phyloP scores from a whole-genome alignment of 2,329 filamentous ascomycete species.

The Nothophoma quercina region DNA sequence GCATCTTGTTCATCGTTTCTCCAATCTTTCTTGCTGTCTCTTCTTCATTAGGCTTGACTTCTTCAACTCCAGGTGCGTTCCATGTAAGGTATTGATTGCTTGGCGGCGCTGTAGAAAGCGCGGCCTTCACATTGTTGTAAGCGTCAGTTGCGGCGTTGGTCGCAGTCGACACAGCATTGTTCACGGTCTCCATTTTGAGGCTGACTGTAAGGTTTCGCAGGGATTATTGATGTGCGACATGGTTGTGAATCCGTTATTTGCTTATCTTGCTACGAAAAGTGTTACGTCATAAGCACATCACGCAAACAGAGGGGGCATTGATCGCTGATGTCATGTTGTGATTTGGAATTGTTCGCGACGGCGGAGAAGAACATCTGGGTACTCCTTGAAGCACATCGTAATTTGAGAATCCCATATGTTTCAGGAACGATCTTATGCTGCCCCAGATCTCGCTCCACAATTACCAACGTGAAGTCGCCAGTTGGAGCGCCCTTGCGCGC shows the following conservation, averaged over 20 bases:
- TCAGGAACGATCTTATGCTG: not conserved
- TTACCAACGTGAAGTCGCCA: not conserved
- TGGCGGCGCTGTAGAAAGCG: conserved; percentile 27
- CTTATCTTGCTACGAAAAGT: not conserved
- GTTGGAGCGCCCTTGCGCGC: not conserved
- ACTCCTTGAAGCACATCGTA: not conserved
- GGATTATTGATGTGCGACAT: not conserved
- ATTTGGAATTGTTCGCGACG: no score
- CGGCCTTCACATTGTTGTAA: conserved; percentile 3
- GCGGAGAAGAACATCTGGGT: no score
- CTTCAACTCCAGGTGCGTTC: conserved; percentile 47
- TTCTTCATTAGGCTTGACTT: conserved; percentile 40
- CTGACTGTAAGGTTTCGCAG: not conserved
- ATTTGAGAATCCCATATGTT: not conserved
- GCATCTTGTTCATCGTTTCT: conserved; percentile 48
- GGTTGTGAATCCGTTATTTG: not conserved
- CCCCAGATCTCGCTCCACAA: not conserved
- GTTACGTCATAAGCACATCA: conserved; percentile 6
- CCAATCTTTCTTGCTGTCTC: conserved; percentile 47
- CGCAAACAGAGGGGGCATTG: not conserved
- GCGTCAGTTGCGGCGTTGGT: no score
- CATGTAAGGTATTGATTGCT: conserved; percentile 35
- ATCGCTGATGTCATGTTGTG: not conserved
- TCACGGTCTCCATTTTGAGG: not conserved
- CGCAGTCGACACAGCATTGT: no score